Evolutionary conservation across 768 basidiomycete species (phyloP), one percentile per base, ranked within the genome.

Genomic region (Tricholoma flavovirens): DNA sequence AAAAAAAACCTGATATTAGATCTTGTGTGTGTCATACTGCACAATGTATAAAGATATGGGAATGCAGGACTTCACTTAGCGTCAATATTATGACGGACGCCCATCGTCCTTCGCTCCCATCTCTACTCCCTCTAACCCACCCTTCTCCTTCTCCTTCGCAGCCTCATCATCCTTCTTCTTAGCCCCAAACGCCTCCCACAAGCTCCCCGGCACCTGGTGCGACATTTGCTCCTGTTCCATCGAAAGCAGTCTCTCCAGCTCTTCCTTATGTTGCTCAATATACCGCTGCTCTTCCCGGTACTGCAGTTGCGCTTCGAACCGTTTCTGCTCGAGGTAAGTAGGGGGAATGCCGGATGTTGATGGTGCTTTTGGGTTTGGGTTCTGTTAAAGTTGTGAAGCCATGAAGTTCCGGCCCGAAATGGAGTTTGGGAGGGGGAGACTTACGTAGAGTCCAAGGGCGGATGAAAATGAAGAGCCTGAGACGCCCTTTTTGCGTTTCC

Each of bases 281-380:
- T 82, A 80, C 56, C 77, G 76, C 66, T 77, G 78, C 59, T 82
- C 81, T 33, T 78, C 75, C 48, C 60, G 58, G 56, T 80, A 83
- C 55, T 77, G 75, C 42, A 68, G 56, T 61, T 82, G 81, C 1
- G 81, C 80, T 58, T 83, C 79, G 33, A 66, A 62, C 6, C 80
- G 77, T 56, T 80, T 81, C 60, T 72, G 74, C 59, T 83, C 81
- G 19, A 83, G 74, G 59, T 82, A 82, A 3, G 80, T 81, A 1
- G 71, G 74, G 0, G 81, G 80, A 12, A 75, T 66, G 10, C 61
- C 67, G 15, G 65, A 64, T 22, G 65, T 66, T 30, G 67, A 53
- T 17, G 56, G 58, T 32, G 66, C 43, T 49, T 43, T 40, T 9
- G 59, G 35, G 12, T 30, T 33, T 10, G 51, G 66, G 40, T 67